Conservation (phyloP, 2,329 filamentous ascomycete genomes). For the Aspergillus ochraceoroseus region DNA sequence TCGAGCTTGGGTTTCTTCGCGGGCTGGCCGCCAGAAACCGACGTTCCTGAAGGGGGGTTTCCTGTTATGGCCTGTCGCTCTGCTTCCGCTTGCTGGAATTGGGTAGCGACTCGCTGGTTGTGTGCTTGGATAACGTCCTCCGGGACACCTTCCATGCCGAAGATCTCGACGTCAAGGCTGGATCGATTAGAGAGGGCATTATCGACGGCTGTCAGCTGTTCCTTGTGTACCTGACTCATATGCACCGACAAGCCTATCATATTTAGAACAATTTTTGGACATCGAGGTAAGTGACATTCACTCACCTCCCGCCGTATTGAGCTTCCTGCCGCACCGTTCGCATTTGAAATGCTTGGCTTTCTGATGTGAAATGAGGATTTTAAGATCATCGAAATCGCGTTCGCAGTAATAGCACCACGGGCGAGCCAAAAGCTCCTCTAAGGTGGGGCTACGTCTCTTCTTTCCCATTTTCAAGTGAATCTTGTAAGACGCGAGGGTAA, state of each 20-base stretch:
- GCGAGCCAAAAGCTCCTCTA: constrained; percentile 80
- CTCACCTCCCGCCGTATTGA: constrained; percentile 92
- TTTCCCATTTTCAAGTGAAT: constrained; percentile 83
- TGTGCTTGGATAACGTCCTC: constrained; percentile 77
- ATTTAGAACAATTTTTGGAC: background rate
- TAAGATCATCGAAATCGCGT: constrained; percentile 94
- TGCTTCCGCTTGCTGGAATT: constrained; percentile 79
- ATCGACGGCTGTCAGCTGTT: constrained; percentile 78
- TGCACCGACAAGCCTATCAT: constrained; percentile 80
- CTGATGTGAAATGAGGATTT: constrained; percentile 93
- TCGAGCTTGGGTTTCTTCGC: constrained; percentile 68
- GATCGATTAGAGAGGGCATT: constrained; percentile 85
- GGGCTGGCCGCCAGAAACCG: constrained; percentile 41
- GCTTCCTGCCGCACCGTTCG: constrained; percentile 75
- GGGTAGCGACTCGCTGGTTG: constrained; percentile 77
- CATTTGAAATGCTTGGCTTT: constrained; percentile 99
- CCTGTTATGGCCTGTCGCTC: constrained; percentile 77
- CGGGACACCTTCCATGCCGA: constrained; percentile 95
- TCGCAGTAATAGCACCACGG: constrained; percentile 99
- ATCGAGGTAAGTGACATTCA: constrained; percentile 7
- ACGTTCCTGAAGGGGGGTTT: constrained; percentile 66
- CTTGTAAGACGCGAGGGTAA: no score
- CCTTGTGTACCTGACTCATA: constrained; percentile 98
- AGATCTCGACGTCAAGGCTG: constrained; percentile 88
- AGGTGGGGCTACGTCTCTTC: constrained; percentile 79